These are phyloP conservation scores for Pestalotiopsis sp. DNA, from an alignment of 2,329 filamentous ascomycete genomes.

Conservation along the genomic window DNA sequence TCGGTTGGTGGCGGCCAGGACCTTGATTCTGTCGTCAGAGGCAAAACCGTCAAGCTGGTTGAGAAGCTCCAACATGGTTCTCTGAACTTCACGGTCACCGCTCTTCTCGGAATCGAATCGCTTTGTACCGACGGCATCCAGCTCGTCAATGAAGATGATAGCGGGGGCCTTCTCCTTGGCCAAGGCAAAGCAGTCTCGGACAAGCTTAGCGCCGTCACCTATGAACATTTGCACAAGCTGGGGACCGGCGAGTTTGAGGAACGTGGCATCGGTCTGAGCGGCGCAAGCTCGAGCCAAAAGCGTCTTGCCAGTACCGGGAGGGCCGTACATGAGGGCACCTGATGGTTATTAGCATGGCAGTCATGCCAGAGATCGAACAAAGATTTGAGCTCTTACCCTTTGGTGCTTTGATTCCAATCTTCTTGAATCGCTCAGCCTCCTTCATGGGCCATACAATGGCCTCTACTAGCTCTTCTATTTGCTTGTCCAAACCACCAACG, in stretches of 20 bases:
- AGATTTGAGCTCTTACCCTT: conserved; percentile 68
- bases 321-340: conserved; percentile 98
- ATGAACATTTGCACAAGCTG: conserved; percentile 99
- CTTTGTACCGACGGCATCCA: conserved; percentile 98
- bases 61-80: conserved; percentile 97
- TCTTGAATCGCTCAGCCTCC: conserved; percentile 98
- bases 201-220: conserved; percentile 94
- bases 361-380: neutral
- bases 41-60: conserved; percentile 99
- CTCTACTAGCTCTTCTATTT: conserved; percentile 98
- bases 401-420: conserved; percentile 98
- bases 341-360: conserved; percentile 15
- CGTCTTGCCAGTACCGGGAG: conserved; percentile 87
- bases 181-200: conserved; percentile 94
- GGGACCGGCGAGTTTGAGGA: conserved; percentile 95
- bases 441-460: conserved; percentile 99
- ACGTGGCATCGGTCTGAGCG: conserved; percentile 96
- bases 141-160: conserved; percentile 99
- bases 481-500: conserved; percentile 95
- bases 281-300: conserved; percentile 93
- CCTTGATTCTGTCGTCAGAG: conserved; percentile 95
- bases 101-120: conserved; percentile 99
- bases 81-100: conserved; percentile 95
- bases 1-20: conserved; percentile 90
- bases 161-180: conserved; percentile 98